These are phyloP conservation scores for Geotrichum citri-aurantii DNA, from an alignment of 1,139 yeast genomes.

Conservation along the genomic window DNA sequence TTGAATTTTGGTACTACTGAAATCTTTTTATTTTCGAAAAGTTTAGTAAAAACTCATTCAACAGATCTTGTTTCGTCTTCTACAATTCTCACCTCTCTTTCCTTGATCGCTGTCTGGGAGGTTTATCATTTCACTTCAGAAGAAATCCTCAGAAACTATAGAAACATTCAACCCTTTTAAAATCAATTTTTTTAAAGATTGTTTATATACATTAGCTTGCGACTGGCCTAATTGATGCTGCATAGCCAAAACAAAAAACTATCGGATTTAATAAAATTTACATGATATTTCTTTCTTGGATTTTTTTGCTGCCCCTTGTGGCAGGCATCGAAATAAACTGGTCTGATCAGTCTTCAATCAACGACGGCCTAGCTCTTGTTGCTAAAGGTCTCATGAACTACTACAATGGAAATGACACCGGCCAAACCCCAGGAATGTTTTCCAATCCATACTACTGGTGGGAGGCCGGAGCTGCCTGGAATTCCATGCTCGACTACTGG, in stretches of 20 bases:
- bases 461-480: slow-evolving; percentile 90
- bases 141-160: too few relatives aligned
- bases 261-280: neutral
- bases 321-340: neutral
- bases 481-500: slow-evolving; percentile 66
- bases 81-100: too few relatives aligned
- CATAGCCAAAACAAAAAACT: neutral
- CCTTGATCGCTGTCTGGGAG: too few relatives aligned
- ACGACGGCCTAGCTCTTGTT: slow-evolving; percentile 47
- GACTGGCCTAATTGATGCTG: too few relatives aligned
- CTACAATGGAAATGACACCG: slow-evolving; percentile 51
- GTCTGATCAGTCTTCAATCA: slow-evolving; percentile 23
- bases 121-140: too few relatives aligned
- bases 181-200: too few relatives aligned
- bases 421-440: slow-evolving; percentile 69
- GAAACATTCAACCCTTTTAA: too few relatives aligned
- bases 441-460: slow-evolving; percentile 85
- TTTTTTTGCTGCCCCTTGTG: neutral
- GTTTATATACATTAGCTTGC: too few relatives aligned
- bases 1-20: too few relatives aligned
- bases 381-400: slow-evolving; percentile 65
- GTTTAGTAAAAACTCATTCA: too few relatives aligned
- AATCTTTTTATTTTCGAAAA: too few relatives aligned
- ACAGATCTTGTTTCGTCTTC: too few relatives aligned
- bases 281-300: neutral